phyloP scores from a whole-genome alignment of 257 asterid species.

The Linderniella brevidens region DNA sequence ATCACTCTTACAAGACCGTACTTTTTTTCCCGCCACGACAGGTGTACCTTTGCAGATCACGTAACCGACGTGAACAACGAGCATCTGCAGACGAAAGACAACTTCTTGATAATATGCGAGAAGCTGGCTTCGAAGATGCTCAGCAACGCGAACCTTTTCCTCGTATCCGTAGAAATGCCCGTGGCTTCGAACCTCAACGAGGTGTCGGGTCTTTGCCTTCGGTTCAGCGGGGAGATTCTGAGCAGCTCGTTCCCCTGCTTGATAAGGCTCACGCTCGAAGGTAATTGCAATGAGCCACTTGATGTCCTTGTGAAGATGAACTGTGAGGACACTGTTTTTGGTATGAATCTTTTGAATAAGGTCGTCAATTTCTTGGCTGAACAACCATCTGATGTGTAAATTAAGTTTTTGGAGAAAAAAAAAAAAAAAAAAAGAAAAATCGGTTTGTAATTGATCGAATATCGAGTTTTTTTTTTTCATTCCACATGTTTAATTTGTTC shows the following conservation, averaged over 20 bases:
- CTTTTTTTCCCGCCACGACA: conserved; percentile 24
- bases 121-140: conserved; percentile 71
- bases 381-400: conserved; percentile 11
- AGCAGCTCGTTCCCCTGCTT: conserved; percentile 63
- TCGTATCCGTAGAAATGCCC: conserved; percentile 85
- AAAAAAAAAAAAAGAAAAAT: too few species aligned
- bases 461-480: too few species aligned
- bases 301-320: conserved; percentile 56
- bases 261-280: conserved; percentile 55
- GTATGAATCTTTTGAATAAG: conserved; percentile 77
- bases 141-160: conserved; percentile 60
- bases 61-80: conserved; percentile 30
- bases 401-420: too few species aligned
- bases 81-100: conserved; percentile 36
- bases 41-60: conserved; percentile 70
- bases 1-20: conserved; percentile 2
- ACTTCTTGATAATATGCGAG: conserved; percentile 58
- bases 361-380: conserved; percentile 66
- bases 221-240: conserved; percentile 79
- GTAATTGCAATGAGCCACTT: conserved; percentile 61
- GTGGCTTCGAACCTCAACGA: conserved; percentile 71
- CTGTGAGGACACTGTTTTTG: conserved; percentile 93
- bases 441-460: too few species aligned
- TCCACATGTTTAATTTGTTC: too few species aligned
- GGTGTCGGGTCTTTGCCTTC: conserved; percentile 58